phyloP scores from a whole-genome alignment of 2,329 filamentous ascomycete genomes.

The Clathrospora elynae region DNA sequence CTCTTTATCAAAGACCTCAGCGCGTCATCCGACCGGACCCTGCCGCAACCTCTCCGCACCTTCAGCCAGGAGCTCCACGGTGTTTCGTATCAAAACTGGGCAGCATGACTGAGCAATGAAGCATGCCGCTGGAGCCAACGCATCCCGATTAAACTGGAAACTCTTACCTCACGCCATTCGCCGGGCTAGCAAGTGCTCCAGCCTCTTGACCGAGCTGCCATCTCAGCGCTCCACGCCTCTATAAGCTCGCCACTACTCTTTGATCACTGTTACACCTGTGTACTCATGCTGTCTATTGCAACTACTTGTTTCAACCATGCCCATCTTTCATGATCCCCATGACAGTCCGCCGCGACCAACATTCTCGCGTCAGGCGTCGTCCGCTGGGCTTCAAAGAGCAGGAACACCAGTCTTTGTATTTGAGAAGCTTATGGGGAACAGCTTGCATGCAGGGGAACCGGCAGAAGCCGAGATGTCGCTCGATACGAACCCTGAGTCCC shows the following conservation, averaged over 20 bases:
- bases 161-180: conserved; percentile 37
- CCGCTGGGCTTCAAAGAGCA: conserved; percentile 23
- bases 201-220: conserved; percentile 31
- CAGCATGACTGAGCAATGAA: conserved; percentile 24
- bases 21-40: conserved; percentile 37
- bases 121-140: conserved; percentile 42
- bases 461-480: conserved; percentile 4
- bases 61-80: conserved; percentile 22
- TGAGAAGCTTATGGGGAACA: conserved; percentile 14
- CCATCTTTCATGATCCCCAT: conserved; percentile 48
- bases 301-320: conserved; percentile 37
- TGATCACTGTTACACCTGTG: conserved; percentile 9
- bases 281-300: conserved; percentile 34
- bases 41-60: conserved; percentile 31
- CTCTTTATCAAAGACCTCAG: conserved; percentile 29
- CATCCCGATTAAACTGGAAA: conserved; percentile 33
- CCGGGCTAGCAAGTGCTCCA: conserved; percentile 42
- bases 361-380: conserved; percentile 22
- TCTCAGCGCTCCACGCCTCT: conserved; percentile 28
- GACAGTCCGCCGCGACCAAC: conserved; percentile 32
- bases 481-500: conserved; percentile 21
- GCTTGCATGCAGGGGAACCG: conserved; percentile 11
- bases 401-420: conserved; percentile 14
- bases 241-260: conserved; percentile 15
- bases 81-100: conserved; percentile 29